Conservation (phyloP, 75 land plant genomes). For the Pseudotsuga menziesii region DNA sequence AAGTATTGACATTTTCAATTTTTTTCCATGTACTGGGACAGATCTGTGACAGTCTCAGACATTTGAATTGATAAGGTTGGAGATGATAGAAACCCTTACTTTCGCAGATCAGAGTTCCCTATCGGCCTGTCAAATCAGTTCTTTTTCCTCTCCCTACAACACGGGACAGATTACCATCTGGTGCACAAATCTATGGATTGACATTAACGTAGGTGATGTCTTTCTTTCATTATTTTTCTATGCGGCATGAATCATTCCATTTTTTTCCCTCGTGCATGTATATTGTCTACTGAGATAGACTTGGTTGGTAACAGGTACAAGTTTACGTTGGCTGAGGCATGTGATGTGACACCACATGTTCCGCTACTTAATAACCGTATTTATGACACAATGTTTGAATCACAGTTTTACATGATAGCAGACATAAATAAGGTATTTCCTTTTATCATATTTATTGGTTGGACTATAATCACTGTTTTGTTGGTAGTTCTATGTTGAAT, state of each 20-base stretch:
- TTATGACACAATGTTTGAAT: conserved; percentile 95
- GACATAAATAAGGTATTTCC: conserved; percentile 48
- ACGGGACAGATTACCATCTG: conserved; percentile 70
- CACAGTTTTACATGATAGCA: conserved; percentile 90
- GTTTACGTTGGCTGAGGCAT: conserved; percentile 78
- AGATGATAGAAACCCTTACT: background rate
- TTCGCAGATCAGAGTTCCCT: conserved; percentile 79
- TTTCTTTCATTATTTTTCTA: background rate
- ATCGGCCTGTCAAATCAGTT: conserved; percentile 70
- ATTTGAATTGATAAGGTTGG: background rate
- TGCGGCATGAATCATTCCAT: background rate
- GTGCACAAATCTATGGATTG: conserved; percentile 77
- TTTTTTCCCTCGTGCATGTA: background rate
- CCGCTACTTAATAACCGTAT: conserved; percentile 85
- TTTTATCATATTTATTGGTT: background rate
- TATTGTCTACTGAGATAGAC: background rate
- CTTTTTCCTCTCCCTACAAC: conserved; percentile 53
- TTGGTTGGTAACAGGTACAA: conserved; percentile 74
- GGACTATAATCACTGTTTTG: background rate
- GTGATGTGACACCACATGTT: conserved; percentile 73
- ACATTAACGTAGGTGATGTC: conserved; percentile 60
- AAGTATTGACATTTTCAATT: background rate
- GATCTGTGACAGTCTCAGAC: background rate
- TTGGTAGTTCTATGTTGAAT: background rate
- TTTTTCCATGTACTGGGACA: background rate